A percentile compares a stretch with the other conserved stretches of the same genome.
Conservation (phyloP, 169 alveolate species). For the Eimeria acervulina region DNA sequence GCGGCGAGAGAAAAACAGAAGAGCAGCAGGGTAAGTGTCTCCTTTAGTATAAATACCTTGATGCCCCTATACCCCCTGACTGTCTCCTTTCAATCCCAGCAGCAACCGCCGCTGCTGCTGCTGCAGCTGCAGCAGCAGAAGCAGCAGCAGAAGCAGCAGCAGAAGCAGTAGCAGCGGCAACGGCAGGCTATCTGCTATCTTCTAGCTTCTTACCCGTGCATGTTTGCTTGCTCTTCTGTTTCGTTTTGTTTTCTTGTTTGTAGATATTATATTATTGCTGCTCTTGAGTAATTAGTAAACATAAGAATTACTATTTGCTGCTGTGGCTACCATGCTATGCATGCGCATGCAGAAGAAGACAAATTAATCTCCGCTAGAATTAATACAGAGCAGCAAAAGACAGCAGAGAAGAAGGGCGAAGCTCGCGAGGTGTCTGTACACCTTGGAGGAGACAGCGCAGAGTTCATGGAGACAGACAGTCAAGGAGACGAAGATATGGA, state of each 20-base stretch:
- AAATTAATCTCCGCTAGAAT: neutral
- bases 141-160: too few species aligned
- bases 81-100: neutral
- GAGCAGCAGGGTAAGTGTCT: neutral
- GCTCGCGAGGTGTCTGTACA: conserved; percentile 12
- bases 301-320: neutral
- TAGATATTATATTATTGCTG: too few species aligned
- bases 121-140: too few species aligned
- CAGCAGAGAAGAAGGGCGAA: conserved; percentile 22
- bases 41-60: neutral
- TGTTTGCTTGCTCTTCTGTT: too few species aligned
- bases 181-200: too few species aligned
- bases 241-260: too few species aligned
- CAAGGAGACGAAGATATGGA: neutral
- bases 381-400: neutral
- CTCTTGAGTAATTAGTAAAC: too few species aligned
- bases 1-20: neutral
- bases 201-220: too few species aligned
- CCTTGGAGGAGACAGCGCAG: neutral
- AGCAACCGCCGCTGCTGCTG: neutral
- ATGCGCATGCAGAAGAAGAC: neutral
- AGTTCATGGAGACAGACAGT: neutral
- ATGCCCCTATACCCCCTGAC: neutral
- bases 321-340: neutral
- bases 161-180: too few species aligned